Percentiles rank a stretch among this genome's conserved stretches.
phyloP scores from a whole-genome alignment of 1,284 basidiomycete genomes.

The Volvariella volvacea region DNA sequence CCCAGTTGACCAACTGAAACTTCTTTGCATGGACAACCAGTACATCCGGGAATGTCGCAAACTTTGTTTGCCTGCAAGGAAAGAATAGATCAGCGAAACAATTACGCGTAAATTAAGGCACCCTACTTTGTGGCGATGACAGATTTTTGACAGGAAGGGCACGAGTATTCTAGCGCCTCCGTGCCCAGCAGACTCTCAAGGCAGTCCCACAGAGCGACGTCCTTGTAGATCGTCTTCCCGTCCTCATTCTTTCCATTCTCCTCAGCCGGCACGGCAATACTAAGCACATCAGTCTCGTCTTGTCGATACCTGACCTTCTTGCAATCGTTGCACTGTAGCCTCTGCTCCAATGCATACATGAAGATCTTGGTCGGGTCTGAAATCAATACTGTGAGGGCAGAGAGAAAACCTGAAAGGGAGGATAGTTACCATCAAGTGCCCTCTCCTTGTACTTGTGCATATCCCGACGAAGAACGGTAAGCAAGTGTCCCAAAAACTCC shows the following conservation, averaged over 20 bases:
- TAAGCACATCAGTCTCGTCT: slow-evolving; percentile 74
- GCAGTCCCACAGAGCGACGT: slow-evolving; percentile 65
- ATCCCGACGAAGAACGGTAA: slow-evolving; percentile 66
- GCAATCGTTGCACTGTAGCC: slow-evolving; percentile 80
- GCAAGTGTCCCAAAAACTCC: slow-evolving; percentile 85
- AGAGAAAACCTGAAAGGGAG: background rate
- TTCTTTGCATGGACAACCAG: slow-evolving; percentile 90
- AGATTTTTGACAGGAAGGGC: slow-evolving; percentile 39
- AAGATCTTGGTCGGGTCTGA: slow-evolving; percentile 72
- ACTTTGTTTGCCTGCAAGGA: slow-evolving; percentile 54
- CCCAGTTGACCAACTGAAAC: slow-evolving; percentile 96
- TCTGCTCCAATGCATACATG: slow-evolving; percentile 80
- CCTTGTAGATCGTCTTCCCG: slow-evolving; percentile 61
- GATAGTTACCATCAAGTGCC: slow-evolving; percentile 21
- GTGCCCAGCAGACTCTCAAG: slow-evolving; percentile 59
- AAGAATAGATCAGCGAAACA: background rate
- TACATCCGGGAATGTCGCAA: slow-evolving; percentile 86
- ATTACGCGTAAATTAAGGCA: slow-evolving; percentile 5
- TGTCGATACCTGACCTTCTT: slow-evolving; percentile 83
- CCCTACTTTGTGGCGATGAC: slow-evolving; percentile 40
- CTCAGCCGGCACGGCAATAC: slow-evolving; percentile 72
- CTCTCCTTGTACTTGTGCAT: slow-evolving; percentile 44
- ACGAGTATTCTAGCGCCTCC: slow-evolving; percentile 69
- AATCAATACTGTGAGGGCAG: background rate
- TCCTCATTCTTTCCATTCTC: slow-evolving; percentile 48